These are phyloP conservation scores for Fusarium buxicola DNA, from an alignment of 2,329 filamentous ascomycete species.

Conservation along the genomic window DNA sequence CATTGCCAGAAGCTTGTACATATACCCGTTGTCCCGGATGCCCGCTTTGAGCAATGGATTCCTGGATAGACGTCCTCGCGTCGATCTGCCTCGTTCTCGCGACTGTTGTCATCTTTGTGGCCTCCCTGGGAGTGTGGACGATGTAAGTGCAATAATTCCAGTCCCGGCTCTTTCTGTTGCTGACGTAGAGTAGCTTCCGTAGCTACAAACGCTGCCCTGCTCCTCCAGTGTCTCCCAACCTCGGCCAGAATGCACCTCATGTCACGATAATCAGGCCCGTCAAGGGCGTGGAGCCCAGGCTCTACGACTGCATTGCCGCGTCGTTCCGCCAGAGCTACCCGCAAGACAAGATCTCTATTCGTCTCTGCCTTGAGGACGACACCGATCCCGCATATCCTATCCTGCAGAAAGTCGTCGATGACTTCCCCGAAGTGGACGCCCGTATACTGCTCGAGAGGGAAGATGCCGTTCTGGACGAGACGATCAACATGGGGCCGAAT, in stretches of 20 bases:
- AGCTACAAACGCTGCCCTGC: conserved; percentile 63
- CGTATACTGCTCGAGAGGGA: conserved; percentile 84
- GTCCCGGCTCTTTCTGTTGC: conserved; percentile 2
- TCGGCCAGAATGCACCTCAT: conserved; percentile 72
- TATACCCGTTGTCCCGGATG: conserved; percentile 7
- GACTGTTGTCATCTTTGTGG: conserved; percentile 63
- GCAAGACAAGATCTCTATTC: conserved; percentile 77
- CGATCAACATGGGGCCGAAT: conserved; percentile 83
- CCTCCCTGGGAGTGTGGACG: conserved; percentile 66
- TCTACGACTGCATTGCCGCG: conserved; percentile 92
- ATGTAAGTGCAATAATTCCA: conserved; percentile 57
- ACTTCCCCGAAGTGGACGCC: conserved; percentile 79
- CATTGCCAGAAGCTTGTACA: too few species aligned
- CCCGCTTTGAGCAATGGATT: conserved; percentile 41
- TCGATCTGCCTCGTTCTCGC: conserved; percentile 65
- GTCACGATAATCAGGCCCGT: conserved; percentile 93
- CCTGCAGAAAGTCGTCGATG: conserved; percentile 75
- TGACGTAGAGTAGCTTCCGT: conserved; percentile 56
- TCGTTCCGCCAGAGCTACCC: conserved; percentile 89
- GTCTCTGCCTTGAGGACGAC: conserved; percentile 82
- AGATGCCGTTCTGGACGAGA: conserved; percentile 72
- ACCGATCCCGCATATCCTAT: conserved; percentile 82
- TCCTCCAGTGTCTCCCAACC: conserved; percentile 62
- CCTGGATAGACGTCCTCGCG: conserved; percentile 55
- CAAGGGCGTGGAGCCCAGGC: conserved; percentile 88